A percentile compares a stretch with the other conserved stretches of the same genome.
Evolutionary conservation across 768 basidiomycete genomes (phyloP).

Genomic region (Pisolithus tinctorius): DNA sequence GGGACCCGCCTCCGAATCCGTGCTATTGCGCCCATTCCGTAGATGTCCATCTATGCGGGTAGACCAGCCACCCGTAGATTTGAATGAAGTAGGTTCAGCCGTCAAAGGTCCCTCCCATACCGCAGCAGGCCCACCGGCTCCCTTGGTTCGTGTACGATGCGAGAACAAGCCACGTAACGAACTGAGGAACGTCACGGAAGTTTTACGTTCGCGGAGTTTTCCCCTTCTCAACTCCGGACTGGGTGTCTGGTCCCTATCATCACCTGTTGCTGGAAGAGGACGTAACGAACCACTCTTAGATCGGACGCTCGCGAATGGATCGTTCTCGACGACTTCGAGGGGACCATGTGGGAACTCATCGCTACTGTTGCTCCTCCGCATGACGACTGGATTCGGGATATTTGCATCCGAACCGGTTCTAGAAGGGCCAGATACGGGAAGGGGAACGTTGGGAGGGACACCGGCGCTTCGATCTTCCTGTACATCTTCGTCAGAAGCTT

Average conservation of each 20-base stretch:
- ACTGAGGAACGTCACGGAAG: slow-evolving; percentile 20
- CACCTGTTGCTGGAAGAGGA: not conserved
- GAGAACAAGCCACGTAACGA: slow-evolving; percentile 22
- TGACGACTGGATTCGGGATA: not conserved
- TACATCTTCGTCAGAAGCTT: slow-evolving; percentile 18
- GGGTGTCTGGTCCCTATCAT: not conserved
- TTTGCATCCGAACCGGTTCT: not conserved
- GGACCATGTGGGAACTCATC: slow-evolving; percentile 10
- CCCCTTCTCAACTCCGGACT: not conserved
- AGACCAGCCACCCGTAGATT: slow-evolving; percentile 16
- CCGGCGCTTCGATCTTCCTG: not conserved
- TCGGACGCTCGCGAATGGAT: slow-evolving; percentile 11
- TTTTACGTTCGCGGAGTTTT: slow-evolving; percentile 12
- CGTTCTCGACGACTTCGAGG: slow-evolving; percentile 19
- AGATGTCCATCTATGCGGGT: slow-evolving; percentile 22
- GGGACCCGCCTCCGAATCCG: slow-evolving; percentile 12
- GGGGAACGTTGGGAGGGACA: not conserved
- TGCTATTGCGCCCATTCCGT: slow-evolving; percentile 2
- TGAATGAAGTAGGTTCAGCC: slow-evolving; percentile 1
- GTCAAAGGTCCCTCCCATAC: slow-evolving; percentile 9
- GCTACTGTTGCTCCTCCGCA: slow-evolving; percentile 8
- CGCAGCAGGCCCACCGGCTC: slow-evolving; percentile 1
- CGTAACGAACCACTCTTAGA: not conserved
- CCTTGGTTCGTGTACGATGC: slow-evolving; percentile 7
- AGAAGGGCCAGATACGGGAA: not conserved